A percentile compares a stretch with the other conserved stretches of the same genome.
Evolutionary conservation across 495 filamentous ascomycete species (phyloP).

Genomic region (Penicillium roqueforti): DNA sequence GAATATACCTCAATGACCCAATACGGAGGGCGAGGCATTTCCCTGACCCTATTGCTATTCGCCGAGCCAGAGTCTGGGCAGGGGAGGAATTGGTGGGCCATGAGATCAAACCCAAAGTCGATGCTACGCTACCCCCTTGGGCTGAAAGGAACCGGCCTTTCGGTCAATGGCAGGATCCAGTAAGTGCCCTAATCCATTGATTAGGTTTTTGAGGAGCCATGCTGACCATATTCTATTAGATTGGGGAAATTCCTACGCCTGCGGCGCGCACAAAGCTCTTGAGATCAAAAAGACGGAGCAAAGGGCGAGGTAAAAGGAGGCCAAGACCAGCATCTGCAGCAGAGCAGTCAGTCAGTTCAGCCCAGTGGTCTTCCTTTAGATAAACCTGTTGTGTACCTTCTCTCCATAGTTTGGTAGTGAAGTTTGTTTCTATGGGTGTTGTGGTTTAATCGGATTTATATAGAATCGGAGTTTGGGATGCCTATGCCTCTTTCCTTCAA

Average conservation of each 20-base stretch:
- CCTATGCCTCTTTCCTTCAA: neutral
- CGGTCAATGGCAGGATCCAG: neutral
- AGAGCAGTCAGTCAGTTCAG: neutral
- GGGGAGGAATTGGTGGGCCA: conserved; percentile 1
- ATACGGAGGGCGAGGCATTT: neutral
- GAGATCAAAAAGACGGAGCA: neutral
- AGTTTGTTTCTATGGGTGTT: neutral
- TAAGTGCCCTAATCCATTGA: neutral
- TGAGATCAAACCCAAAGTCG: neutral
- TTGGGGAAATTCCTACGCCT: neutral
- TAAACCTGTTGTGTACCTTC: neutral
- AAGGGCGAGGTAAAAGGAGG: neutral
- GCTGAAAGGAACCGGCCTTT: conserved; percentile 4
- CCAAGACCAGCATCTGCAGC: neutral
- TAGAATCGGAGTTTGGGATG: neutral
- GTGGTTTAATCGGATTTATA: neutral
- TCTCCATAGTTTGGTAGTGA: neutral
- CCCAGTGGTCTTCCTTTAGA: neutral
- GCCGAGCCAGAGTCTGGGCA: conserved; percentile 1
- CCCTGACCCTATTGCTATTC: conserved; percentile 2
- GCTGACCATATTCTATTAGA: neutral
- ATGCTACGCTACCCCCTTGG: neutral
- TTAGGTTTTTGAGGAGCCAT: neutral
- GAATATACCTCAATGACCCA: neutral
- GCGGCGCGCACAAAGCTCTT: neutral